Conservation (phyloP, 768 basidiomycete genomes). For the Hemileccinum rubropunctum region DNA sequence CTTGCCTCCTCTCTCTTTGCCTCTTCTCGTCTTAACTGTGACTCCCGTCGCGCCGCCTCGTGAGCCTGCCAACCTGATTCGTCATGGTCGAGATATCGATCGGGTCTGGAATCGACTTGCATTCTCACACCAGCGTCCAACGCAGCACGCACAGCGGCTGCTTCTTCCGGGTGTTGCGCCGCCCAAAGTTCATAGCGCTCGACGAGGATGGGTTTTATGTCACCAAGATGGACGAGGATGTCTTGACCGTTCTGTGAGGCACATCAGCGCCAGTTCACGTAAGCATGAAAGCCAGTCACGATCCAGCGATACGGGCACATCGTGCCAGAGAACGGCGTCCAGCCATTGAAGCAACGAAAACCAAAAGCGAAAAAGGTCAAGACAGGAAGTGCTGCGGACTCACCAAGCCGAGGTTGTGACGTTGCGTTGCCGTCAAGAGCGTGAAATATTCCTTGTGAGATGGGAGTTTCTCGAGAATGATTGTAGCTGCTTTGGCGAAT, state of each 20-base stretch:
- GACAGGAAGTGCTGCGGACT: constrained; percentile 35
- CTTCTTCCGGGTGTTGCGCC: constrained; percentile 40
- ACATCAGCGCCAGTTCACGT: constrained; percentile 14
- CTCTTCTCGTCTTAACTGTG: constrained; percentile 32
- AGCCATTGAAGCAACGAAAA: constrained; percentile 1
- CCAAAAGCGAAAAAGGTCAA: not conserved
- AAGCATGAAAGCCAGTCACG: not conserved
- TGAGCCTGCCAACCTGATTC: constrained; percentile 34
- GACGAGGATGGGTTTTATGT: constrained; percentile 62
- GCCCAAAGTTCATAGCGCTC: constrained; percentile 64
- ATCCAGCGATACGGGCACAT: not conserved
- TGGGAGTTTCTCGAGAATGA: constrained; percentile 79
- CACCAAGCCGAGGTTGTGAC: constrained; percentile 67
- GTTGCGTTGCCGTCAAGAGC: constrained; percentile 54
- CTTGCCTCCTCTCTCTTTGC: constrained; percentile 35
- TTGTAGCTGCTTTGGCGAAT: constrained; percentile 69
- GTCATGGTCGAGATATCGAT: constrained; percentile 25
- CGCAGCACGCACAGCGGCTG: constrained; percentile 18
- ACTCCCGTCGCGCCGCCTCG: constrained; percentile 30
- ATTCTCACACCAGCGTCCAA: constrained; percentile 19
- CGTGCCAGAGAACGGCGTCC: not conserved
- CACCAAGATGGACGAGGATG: constrained; percentile 62
- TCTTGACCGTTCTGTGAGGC: constrained; percentile 65
- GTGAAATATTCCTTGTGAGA: constrained; percentile 62
- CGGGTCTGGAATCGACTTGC: constrained; percentile 26